phyloP scores from a whole-genome alignment of 148 eudicot species.

The Amaranthus hypochondriacus region DNA sequence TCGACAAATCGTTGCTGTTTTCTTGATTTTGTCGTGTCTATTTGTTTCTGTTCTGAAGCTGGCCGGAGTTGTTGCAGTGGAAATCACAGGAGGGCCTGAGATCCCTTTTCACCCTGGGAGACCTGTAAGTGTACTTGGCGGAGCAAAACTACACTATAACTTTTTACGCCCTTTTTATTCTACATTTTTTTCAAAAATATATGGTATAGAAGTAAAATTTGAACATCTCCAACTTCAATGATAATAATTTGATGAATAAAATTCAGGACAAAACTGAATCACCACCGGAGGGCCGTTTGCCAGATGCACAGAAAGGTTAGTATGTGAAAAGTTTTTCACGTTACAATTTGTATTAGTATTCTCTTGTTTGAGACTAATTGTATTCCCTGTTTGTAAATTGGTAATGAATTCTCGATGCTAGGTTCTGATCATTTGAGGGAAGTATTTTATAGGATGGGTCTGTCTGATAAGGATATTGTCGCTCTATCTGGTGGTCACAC shows the following conservation, averaged over 20 bases:
- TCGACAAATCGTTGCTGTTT: no score
- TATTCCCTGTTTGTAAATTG: no score
- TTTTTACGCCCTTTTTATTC: no score
- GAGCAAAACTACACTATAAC: no score
- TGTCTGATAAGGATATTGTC: slow-evolving; percentile 53
- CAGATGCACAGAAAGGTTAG: slow-evolving; percentile 51
- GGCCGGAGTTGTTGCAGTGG: slow-evolving; percentile 70
- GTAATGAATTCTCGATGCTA: slow-evolving; percentile 4
- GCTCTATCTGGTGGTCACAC: slow-evolving; percentile 66
- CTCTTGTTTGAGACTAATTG: no score
- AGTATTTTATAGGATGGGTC: slow-evolving; percentile 53
- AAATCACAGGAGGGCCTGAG: slow-evolving; percentile 68
- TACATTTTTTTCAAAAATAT: no score
- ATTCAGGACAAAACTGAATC: slow-evolving; percentile 64
- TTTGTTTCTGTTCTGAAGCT: slow-evolving; percentile 28
- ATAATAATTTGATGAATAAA: neutral
- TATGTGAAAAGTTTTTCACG: neutral
- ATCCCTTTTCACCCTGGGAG: slow-evolving; percentile 75
- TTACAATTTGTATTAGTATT: no score
- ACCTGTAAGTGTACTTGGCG: slow-evolving; percentile 30
- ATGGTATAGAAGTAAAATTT: no score
- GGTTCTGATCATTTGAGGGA: slow-evolving; percentile 59
- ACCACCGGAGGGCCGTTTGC: slow-evolving; percentile 62
- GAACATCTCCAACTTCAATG: neutral
- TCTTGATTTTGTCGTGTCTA: neutral